Evolutionary conservation across 2,329 filamentous ascomycete species (phyloP).

Genomic region (Akanthomyces muscarius): DNA sequence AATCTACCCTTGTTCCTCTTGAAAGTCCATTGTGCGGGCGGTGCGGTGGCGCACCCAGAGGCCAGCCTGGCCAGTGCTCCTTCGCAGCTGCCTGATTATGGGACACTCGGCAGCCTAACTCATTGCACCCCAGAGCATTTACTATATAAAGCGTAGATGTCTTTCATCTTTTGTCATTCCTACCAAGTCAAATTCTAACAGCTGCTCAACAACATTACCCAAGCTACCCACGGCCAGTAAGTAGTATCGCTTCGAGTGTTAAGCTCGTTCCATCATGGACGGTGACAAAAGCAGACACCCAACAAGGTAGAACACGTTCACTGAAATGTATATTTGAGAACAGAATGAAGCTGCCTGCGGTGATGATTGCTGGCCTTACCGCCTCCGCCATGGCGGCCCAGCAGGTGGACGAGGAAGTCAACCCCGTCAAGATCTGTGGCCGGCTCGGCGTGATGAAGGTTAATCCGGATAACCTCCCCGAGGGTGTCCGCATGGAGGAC

Average conservation of each 20-base stretch:
- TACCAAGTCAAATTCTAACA: background rate
- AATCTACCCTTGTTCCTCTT: background rate
- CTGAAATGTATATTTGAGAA: background rate
- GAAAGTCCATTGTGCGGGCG: background rate
- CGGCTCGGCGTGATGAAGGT: conserved; percentile 1
- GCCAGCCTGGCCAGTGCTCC: background rate
- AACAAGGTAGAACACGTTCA: background rate
- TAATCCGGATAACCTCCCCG: background rate
- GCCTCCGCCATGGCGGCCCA: background rate
- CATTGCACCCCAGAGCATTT: too few relatives aligned
- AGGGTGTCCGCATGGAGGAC: background rate
- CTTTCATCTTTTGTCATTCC: background rate
- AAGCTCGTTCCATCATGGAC: background rate
- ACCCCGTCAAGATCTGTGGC: background rate
- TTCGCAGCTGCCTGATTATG: background rate
- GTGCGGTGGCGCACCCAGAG: background rate
- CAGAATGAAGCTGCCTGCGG: background rate
- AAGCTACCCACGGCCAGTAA: background rate
- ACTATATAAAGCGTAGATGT: background rate
- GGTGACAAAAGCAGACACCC: background rate
- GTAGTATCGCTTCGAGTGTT: background rate
- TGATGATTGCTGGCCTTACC: background rate
- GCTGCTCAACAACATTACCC: background rate
- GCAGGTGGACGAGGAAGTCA: background rate
- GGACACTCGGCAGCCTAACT: background rate